A percentile compares a stretch with the other conserved stretches of the same genome.
These are phyloP conservation scores for Datura wrightii DNA, from an alignment of 257 asterid genomes.

Conservation along the genomic window DNA sequence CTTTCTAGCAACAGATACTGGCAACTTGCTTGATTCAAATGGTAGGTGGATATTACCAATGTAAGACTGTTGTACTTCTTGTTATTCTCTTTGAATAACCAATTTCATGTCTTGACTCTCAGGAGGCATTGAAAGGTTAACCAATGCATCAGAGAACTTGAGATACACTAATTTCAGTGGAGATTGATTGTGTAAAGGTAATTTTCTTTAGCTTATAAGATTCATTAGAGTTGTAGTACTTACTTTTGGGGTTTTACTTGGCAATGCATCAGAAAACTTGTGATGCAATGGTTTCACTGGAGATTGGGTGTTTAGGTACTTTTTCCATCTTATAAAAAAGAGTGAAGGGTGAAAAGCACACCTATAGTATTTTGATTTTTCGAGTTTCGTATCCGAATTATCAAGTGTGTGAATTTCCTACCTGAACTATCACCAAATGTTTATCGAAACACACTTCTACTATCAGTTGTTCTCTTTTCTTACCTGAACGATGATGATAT, in stretches of 20 bases:
- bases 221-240: background rate
- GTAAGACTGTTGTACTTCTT: conserved; percentile 15
- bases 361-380: too few relatives aligned
- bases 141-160: conserved; percentile 57
- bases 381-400: too few relatives aligned
- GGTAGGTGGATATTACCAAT: conserved; percentile 52
- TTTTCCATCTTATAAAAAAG: background rate
- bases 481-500: too few relatives aligned
- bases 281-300: conserved; percentile 55
- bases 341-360: too few relatives aligned
- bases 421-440: too few relatives aligned
- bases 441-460: too few relatives aligned
- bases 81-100: background rate
- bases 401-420: too few relatives aligned
- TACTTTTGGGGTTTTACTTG: background rate
- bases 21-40: conserved; percentile 61
- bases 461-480: too few relatives aligned
- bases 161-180: conserved; percentile 56
- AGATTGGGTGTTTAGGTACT: conserved; percentile 45
- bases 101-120: conserved; percentile 34
- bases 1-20: conserved; percentile 54
- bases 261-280: conserved; percentile 52
- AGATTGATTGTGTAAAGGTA: conserved; percentile 46
- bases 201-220: conserved; percentile 16
- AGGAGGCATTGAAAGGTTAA: conserved; percentile 67